Conservation (phyloP, 2,329 filamentous ascomycete genomes). For the Ceratocystis smalleyi region DNA sequence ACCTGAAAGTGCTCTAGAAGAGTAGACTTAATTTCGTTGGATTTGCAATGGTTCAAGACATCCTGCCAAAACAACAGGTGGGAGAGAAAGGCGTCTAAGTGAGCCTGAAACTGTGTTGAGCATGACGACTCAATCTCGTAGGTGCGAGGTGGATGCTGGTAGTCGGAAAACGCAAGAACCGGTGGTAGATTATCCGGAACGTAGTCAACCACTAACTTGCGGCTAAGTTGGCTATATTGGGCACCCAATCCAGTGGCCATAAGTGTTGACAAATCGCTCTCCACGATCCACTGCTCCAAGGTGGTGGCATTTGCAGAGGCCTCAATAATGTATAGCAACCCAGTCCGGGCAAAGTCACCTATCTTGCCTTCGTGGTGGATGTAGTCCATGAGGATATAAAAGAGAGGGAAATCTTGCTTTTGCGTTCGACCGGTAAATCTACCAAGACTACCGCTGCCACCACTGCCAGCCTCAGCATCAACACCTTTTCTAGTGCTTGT, state of each 20-base stretch:
- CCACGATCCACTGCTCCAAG: slow-evolving; percentile 90
- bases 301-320: slow-evolving; percentile 68
- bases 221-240: slow-evolving; percentile 49
- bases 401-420: slow-evolving; percentile 85
- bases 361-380: slow-evolving; percentile 91
- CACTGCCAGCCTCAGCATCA: slow-evolving; percentile 19
- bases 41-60: slow-evolving; percentile 87
- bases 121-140: slow-evolving; percentile 60
- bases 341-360: slow-evolving; percentile 89
- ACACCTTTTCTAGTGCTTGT: slow-evolving; percentile 4
- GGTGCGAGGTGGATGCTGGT: slow-evolving; percentile 54
- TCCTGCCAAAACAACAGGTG: slow-evolving; percentile 98
- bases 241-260: slow-evolving; percentile 93
- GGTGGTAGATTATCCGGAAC: slow-evolving; percentile 61
- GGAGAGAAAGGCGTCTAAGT: slow-evolving; percentile 84
- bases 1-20: slow-evolving; percentile 94
- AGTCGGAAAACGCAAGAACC: slow-evolving; percentile 79
- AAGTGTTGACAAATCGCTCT: slow-evolving; percentile 86
- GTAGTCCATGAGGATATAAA: slow-evolving; percentile 90
- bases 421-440: slow-evolving; percentile 74
- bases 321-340: slow-evolving; percentile 88
- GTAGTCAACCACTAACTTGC: slow-evolving; percentile 70
- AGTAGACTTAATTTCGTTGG: slow-evolving; percentile 79
- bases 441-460: slow-evolving; percentile 46
- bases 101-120: slow-evolving; percentile 60